Conservation (phyloP, 1,139 yeast genomes). For the Yamadazyma taylorii region DNA sequence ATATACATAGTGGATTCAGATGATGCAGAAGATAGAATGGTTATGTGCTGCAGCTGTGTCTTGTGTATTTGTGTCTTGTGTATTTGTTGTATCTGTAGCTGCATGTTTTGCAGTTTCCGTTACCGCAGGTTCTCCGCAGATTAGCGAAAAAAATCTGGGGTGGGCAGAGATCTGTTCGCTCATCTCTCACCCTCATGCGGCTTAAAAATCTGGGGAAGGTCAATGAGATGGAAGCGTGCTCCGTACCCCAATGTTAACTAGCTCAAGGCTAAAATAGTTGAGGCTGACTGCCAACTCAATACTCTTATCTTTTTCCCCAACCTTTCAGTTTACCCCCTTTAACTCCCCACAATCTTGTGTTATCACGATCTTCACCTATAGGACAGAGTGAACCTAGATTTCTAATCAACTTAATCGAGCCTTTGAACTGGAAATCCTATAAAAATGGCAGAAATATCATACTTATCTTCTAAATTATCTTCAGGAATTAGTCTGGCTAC, state of each 20-base stretch:
- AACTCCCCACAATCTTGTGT: neutral
- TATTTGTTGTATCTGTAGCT: no score
- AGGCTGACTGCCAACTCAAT: neutral
- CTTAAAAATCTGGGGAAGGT: slow-evolving; percentile 1
- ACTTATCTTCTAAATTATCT: neutral
- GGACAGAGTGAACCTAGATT: no score
- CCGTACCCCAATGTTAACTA: no score
- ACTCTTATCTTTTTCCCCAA: neutral
- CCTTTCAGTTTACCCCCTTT: neutral
- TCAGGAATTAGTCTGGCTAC: neutral
- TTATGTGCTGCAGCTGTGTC: no score
- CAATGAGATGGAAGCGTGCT: neutral
- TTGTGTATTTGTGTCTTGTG: no score
- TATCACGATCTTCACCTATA: neutral
- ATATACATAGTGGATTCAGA: no score
- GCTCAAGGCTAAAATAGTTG: no score
- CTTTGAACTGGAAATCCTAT: neutral
- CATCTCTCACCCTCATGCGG: neutral
- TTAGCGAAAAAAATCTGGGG: slow-evolving; percentile 3
- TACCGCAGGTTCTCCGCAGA: no score
- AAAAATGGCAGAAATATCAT: neutral
- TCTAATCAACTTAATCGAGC: neutral
- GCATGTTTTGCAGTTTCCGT: no score
- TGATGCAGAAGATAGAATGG: no score
- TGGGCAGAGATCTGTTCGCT: neutral